Conservation (phyloP, 2,329 filamentous ascomycete species). For the Aspergillus sp. region DNA sequence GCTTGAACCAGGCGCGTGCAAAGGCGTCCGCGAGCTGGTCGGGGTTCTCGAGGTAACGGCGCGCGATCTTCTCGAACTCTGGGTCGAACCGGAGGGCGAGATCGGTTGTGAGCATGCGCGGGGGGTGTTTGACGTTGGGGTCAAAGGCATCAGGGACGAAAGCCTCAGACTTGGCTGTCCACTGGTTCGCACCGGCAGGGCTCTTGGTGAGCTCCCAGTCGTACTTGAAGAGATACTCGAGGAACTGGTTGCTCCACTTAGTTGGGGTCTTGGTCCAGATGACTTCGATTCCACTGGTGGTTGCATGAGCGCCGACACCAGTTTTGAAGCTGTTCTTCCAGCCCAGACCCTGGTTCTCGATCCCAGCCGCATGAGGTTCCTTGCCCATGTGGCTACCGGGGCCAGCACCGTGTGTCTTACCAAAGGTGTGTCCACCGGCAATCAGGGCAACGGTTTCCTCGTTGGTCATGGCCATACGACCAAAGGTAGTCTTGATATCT, state of each 20-base stretch:
- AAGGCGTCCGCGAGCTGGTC: constrained; percentile 70
- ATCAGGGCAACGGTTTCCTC: constrained; percentile 80
- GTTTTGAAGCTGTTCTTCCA: constrained; percentile 66
- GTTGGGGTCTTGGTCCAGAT: constrained; percentile 75
- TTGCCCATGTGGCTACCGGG: constrained; percentile 62
- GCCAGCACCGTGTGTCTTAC: constrained; percentile 77
- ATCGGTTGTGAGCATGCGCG: constrained; percentile 77
- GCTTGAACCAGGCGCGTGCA: constrained; percentile 77
- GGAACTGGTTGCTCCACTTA: constrained; percentile 73
- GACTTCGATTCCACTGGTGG: constrained; percentile 75
- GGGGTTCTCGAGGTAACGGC: constrained; percentile 67
- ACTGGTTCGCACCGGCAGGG: constrained; percentile 75
- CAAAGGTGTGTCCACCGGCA: constrained; percentile 74
- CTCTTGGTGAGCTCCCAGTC: constrained; percentile 77
- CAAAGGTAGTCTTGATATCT: constrained; percentile 74
- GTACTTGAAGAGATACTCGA: constrained; percentile 75
- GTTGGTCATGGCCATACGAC: constrained; percentile 80
- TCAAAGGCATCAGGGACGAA: constrained; percentile 73
- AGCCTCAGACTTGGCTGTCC: constrained; percentile 67
- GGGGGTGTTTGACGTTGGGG: constrained; percentile 67
- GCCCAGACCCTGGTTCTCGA: constrained; percentile 70
- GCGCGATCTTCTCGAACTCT: constrained; percentile 72
- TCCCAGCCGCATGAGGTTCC: constrained; percentile 64
- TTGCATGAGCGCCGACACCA: constrained; percentile 70
- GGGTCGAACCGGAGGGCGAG: constrained; percentile 71